Evolutionary conservation across 805 yeast genomes (phyloP), one percentile per base, ranked within the genome.

Genomic region (Komagataella kurtzmanii): DNA sequence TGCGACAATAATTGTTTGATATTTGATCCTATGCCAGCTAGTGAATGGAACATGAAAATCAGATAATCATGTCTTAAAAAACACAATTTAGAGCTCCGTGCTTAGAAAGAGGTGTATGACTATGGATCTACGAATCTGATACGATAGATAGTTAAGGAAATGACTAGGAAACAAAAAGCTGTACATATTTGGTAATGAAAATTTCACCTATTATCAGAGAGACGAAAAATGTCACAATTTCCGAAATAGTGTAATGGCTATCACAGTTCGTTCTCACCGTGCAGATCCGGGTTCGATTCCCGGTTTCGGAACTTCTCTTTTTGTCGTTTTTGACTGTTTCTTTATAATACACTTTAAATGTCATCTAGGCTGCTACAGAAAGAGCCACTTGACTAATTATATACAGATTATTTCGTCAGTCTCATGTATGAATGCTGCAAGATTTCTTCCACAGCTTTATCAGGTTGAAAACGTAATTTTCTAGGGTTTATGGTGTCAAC

Each of bases 281-380:
- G 47, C 47, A 24, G 24, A 45, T 24, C 47, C 47, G 47, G 47
- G 47, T 45, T 45, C 47, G 47, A 45, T 45, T 45, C 47, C 47
- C 47, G 50, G 46, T 43, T 23, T 49, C 43, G 51, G 24, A 45
- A 40, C 17, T 46, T 36, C 19, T 40, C 44, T 47, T 47, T 50
- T 46, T 36, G 54, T 30, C 8, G 6, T 14, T 8, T 30, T 30
- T 30, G 14, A 30, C 40, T 30, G 23, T 21, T 30, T 10, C 12
- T 30, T 8, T 10, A 14, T 1, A 30, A 4, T 30, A 30, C 40
- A 30, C 40, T 8, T 30, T 30, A 8, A 14, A 4, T 12, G 40
- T 14, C 40, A 8, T 30, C 14, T 30, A 3, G 23, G 14, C 40
- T 30, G 14, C n/a, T 3, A 30, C 40, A 8, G 5, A 10, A 4